Conservation (phyloP, 2,329 filamentous ascomycete species). For the Domatiomyces catenatus region DNA sequence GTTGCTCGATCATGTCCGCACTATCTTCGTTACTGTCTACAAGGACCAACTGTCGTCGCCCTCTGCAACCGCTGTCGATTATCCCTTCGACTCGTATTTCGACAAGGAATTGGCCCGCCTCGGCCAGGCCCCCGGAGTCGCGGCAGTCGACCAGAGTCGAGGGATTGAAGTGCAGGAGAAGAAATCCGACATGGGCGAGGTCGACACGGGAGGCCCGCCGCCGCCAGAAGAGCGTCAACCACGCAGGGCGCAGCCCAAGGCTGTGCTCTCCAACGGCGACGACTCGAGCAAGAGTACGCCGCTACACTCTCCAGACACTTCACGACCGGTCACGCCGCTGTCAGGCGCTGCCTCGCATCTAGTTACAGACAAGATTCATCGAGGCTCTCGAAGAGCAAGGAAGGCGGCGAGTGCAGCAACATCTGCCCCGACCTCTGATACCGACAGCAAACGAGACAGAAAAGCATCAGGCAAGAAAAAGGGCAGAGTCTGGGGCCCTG, state of each 20-base stretch:
- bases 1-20: slow-evolving; percentile 85
- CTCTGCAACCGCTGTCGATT: slow-evolving; percentile 63
- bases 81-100: slow-evolving; percentile 84
- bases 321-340: slow-evolving; percentile 61
- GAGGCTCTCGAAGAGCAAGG: slow-evolving; percentile 66
- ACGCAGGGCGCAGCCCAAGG: slow-evolving; percentile 34
- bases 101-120: slow-evolving; percentile 81
- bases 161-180: slow-evolving; percentile 25
- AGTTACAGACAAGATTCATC: slow-evolving; percentile 58
- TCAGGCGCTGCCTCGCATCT: slow-evolving; percentile 45
- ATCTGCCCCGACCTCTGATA: slow-evolving; percentile 61
- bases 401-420: slow-evolving; percentile 51
- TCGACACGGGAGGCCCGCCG: slow-evolving; percentile 35
- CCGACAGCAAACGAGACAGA: slow-evolving; percentile 54
- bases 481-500: slow-evolving; percentile 80
- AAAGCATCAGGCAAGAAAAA: slow-evolving; percentile 52
- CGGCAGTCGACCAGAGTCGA: slow-evolving; percentile 32
- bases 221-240: slow-evolving; percentile 38
- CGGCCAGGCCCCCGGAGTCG: slow-evolving; percentile 33
- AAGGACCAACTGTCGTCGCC: slow-evolving; percentile 71
- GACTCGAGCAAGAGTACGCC: slow-evolving; percentile 55
- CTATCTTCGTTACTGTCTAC: slow-evolving; percentile 81
- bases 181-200: slow-evolving; percentile 32
- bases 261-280: slow-evolving; percentile 25
- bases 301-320: slow-evolving; percentile 55